phyloP scores from a whole-genome alignment of 306 rosid genomes.

The Styphnolobium japonicum region DNA sequence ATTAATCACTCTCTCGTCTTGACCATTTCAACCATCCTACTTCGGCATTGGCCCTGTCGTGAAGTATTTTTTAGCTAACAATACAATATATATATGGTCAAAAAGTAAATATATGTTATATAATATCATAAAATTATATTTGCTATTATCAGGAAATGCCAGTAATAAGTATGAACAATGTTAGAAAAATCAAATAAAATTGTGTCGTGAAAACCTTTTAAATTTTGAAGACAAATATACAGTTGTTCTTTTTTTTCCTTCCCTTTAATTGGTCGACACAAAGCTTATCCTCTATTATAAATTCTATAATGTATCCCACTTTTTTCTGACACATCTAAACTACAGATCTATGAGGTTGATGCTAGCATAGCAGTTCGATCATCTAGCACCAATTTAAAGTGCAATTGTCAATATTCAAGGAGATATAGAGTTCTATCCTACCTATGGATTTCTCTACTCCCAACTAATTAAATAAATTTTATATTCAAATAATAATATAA shows the following conservation, averaged over 20 bases:
- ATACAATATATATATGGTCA: too few relatives aligned
- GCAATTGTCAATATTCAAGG: not conserved
- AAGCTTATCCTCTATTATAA: not conserved
- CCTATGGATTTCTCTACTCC: too few relatives aligned
- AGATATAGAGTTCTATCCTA: too few relatives aligned
- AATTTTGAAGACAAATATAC: not conserved
- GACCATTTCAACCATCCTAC: not conserved
- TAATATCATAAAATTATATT: not conserved
- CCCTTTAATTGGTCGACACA: not conserved
- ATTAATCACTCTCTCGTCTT: conserved; percentile 3
- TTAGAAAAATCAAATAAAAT: not conserved
- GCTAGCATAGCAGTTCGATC: not conserved
- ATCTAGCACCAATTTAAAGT: not conserved
- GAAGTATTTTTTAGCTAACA: too few relatives aligned
- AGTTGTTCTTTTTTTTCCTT: not conserved
- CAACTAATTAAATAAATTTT: too few relatives aligned
- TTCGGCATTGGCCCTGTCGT: not conserved
- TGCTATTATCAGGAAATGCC: not conserved
- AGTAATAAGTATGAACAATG: not conserved
- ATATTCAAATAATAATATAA: too few relatives aligned
- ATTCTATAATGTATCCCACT: not conserved
- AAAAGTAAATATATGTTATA: not conserved
- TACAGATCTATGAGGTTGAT: not conserved
- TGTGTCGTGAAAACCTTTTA: not conserved
- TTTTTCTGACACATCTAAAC: not conserved